Percentiles rank a stretch among this genome's conserved stretches.
phyloP scores from a whole-genome alignment of 1,139 yeast species.

The Zygosaccharomyces sapae region DNA sequence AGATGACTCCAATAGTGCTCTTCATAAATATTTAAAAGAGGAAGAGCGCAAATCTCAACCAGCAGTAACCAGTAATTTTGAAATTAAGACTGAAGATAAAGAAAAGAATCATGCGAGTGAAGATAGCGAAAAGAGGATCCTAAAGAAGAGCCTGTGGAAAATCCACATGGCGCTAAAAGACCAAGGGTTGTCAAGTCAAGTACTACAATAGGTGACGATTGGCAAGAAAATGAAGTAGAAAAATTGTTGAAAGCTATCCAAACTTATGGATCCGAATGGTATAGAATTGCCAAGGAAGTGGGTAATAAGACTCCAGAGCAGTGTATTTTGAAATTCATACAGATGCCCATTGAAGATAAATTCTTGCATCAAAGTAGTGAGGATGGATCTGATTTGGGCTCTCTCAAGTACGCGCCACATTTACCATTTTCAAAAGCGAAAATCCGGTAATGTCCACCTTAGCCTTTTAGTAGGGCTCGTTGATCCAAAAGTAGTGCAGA shows the following conservation, averaged over 20 bases:
- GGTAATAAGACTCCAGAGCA: constrained; percentile 72
- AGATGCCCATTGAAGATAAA: constrained; percentile 76
- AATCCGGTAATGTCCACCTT: constrained; percentile 91
- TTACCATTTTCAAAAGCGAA: constrained; percentile 82
- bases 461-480: constrained; percentile 78
- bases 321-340: constrained; percentile 74
- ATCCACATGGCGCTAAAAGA: constrained; percentile 37
- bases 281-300: constrained; percentile 58
- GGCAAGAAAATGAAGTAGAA: constrained; percentile 62
- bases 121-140: constrained; percentile 14
- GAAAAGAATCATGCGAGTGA: constrained; percentile 22
- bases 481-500: constrained; percentile 80
- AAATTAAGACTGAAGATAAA: constrained; percentile 17
- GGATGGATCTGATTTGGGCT: constrained; percentile 45
- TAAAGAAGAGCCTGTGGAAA: constrained; percentile 8
- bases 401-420: constrained; percentile 78
- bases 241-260: constrained; percentile 60
- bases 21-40: constrained; percentile 23
- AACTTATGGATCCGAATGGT: constrained; percentile 67
- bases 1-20: constrained; percentile 25
- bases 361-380: constrained; percentile 43
- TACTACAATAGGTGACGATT: constrained; percentile 42
- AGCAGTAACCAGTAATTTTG: constrained; percentile 1
- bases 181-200: constrained; percentile 39
- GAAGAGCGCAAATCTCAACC: constrained; percentile 16